Conservation (phyloP, 2,329 filamentous ascomycete genomes). For the Talaromyces verruculosus region DNA sequence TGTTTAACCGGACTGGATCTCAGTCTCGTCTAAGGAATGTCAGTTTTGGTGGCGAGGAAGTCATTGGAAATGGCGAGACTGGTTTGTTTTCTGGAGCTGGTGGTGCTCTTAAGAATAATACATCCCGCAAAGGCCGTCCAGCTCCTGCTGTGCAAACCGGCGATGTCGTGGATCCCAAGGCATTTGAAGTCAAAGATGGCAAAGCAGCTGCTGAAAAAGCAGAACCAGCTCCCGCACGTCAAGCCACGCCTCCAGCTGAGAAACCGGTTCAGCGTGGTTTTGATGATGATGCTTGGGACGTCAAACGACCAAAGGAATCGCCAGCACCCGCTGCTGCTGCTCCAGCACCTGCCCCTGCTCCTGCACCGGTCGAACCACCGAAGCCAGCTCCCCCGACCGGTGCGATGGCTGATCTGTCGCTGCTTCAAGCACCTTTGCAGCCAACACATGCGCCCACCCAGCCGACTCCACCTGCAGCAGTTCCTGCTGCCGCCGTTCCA, state of each 20-base stretch:
- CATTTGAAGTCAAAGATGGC: slow-evolving; percentile 67
- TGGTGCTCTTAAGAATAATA: slow-evolving; percentile 91
- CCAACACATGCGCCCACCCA: slow-evolving; percentile 54
- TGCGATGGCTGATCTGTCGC: slow-evolving; percentile 66
- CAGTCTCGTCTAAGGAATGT: slow-evolving; percentile 58
- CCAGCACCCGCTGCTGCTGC: slow-evolving; percentile 21
- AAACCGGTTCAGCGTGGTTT: slow-evolving; percentile 64
- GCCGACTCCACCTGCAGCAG: slow-evolving; percentile 44
- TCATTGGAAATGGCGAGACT: slow-evolving; percentile 57
- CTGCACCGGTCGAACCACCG: slow-evolving; percentile 37
- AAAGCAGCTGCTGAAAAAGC: slow-evolving; percentile 43
- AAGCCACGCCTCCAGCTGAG: slow-evolving; percentile 52
- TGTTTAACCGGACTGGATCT: slow-evolving; percentile 64
- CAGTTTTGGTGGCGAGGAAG: slow-evolving; percentile 54
- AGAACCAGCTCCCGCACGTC: slow-evolving; percentile 51
- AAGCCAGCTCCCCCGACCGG: slow-evolving; percentile 64
- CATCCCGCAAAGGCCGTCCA: slow-evolving; percentile 77
- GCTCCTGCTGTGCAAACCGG: slow-evolving; percentile 81
- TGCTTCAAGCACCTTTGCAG: slow-evolving; percentile 61
- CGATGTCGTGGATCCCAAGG: slow-evolving; percentile 83
- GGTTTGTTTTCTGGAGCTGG: slow-evolving; percentile 91
- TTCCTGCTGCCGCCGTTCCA: slow-evolving; percentile 38
- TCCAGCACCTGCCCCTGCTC: slow-evolving; percentile 42
- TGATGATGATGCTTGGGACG: slow-evolving; percentile 96
- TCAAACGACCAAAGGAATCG: slow-evolving; percentile 69